These are phyloP conservation scores for Ottelia alismoides DNA, from an alignment of 106 monocot genomes.

Conservation along the genomic window DNA sequence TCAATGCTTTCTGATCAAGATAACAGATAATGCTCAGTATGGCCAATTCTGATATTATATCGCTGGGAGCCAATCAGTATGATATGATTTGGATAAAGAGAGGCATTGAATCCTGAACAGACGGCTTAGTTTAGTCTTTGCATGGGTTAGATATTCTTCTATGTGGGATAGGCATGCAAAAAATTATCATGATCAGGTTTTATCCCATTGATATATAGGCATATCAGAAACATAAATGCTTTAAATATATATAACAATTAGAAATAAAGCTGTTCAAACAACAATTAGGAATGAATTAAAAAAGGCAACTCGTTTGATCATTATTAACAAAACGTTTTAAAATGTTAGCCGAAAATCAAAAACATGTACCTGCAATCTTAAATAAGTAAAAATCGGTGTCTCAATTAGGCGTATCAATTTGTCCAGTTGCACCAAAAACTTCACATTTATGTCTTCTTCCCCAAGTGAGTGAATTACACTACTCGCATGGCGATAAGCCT, in stretches of 20 bases:
- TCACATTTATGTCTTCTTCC: slow-evolving; percentile 92
- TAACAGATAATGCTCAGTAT: too few species aligned
- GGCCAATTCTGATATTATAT: too few species aligned
- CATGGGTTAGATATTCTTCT: too few species aligned
- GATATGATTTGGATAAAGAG: too few species aligned
- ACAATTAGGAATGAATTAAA: background rate
- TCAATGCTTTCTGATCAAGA: too few species aligned
- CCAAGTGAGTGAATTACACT: slow-evolving; percentile 78
- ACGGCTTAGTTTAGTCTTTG: too few species aligned
- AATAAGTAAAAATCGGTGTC: slow-evolving; percentile 88
- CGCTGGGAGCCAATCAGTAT: too few species aligned
- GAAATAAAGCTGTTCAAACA: background rate
- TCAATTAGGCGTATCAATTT: slow-evolving; percentile 85
- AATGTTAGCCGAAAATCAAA: background rate
- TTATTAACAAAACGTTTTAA: background rate
- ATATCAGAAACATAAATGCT: too few species aligned
- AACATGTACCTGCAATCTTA: slow-evolving; percentile 78
- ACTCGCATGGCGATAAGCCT: slow-evolving; percentile 91
- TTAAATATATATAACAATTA: background rate
- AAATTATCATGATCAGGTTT: background rate
- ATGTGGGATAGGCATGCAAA: background rate
- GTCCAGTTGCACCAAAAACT: slow-evolving; percentile 91
- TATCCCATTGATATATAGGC: too few species aligned
- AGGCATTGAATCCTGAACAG: too few species aligned
- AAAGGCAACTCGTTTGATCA: background rate